Conservation (phyloP, 331 rosid species). For the Dryas integrifolia region DNA sequence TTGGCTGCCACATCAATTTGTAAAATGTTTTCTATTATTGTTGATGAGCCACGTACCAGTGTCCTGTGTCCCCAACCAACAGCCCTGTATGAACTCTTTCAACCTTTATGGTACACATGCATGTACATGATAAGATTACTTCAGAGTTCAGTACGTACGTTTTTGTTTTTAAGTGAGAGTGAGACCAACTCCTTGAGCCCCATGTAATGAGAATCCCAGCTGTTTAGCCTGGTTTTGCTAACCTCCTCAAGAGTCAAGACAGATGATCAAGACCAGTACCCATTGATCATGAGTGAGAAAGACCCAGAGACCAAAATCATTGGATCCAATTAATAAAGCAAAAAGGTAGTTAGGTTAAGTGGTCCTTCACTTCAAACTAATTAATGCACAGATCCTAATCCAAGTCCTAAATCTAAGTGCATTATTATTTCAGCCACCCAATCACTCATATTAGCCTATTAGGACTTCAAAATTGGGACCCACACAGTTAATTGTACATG, state of each 20-base stretch:
- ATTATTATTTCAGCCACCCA: constrained; percentile 27
- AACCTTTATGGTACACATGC: constrained; percentile 33
- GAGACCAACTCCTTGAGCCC: constrained; percentile 36
- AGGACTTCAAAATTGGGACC: constrained; percentile 24
- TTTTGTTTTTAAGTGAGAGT: constrained; percentile 24
- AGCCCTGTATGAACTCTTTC: constrained; percentile 25
- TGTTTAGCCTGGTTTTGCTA: constrained; percentile 5
- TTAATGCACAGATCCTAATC: constrained; percentile 37
- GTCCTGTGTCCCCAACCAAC: constrained; percentile 37
- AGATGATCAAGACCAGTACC: background rate
- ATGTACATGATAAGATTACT: constrained; percentile 27
- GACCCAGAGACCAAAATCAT: constrained; percentile 48
- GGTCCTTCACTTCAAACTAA: constrained; percentile 20
- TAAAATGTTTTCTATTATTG: too few relatives aligned
- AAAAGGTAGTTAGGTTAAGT: constrained; percentile 45
- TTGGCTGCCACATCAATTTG: too few relatives aligned
- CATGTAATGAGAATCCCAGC: constrained; percentile 7
- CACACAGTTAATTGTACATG: constrained; percentile 18
- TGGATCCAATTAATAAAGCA: constrained; percentile 56
- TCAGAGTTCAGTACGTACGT: constrained; percentile 13
- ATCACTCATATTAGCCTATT: constrained; percentile 21
- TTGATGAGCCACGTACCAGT: background rate
- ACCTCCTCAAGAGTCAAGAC: background rate
- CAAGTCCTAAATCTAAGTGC: constrained; percentile 34
- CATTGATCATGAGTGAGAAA: constrained; percentile 5